Percentiles rank a stretch among this genome's conserved stretches.
Conservation (phyloP, 495 filamentous ascomycete species). For the Chaetomium fimeti region DNA sequence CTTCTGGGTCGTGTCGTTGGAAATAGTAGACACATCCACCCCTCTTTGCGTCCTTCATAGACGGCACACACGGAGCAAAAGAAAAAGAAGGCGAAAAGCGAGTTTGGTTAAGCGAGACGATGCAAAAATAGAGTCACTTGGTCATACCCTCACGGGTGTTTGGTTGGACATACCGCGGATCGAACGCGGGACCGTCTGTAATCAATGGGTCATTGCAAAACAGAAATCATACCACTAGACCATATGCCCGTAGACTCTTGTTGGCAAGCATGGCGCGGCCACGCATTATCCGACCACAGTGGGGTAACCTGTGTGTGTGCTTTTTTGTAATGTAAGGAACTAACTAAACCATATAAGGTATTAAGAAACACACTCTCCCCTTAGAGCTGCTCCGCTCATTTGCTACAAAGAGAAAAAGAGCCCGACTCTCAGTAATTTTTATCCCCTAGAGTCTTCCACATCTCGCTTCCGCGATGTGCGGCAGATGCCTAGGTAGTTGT, state of each 20-base stretch:
- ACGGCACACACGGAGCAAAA: neutral
- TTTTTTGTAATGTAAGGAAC: too few species aligned
- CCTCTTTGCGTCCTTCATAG: too few species aligned
- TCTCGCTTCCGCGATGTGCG: too few species aligned
- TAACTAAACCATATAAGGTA: too few species aligned
- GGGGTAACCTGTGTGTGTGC: neutral
- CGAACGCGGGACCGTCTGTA: conserved; percentile 22
- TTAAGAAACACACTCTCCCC: too few species aligned
- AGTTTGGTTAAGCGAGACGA: neutral
- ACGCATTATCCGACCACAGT: neutral
- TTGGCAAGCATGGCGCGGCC: neutral
- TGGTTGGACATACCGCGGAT: conserved; percentile 19
- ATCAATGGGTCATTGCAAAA: conserved; percentile 17
- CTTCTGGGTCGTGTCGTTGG: too few species aligned
- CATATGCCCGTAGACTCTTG: conserved; percentile 16
- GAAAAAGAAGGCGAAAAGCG: neutral
- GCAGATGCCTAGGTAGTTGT: too few species aligned
- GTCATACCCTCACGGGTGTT: neutral
- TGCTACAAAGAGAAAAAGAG: too few species aligned
- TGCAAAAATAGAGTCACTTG: neutral
- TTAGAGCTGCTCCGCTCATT: too few species aligned
- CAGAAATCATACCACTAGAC: conserved; percentile 23
- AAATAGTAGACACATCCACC: too few species aligned
- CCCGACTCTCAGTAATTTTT: too few species aligned
- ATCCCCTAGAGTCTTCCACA: too few species aligned